Evolutionary conservation across 345 rosid species (phyloP).

Genomic region (Lenwebbia sp.): DNA sequence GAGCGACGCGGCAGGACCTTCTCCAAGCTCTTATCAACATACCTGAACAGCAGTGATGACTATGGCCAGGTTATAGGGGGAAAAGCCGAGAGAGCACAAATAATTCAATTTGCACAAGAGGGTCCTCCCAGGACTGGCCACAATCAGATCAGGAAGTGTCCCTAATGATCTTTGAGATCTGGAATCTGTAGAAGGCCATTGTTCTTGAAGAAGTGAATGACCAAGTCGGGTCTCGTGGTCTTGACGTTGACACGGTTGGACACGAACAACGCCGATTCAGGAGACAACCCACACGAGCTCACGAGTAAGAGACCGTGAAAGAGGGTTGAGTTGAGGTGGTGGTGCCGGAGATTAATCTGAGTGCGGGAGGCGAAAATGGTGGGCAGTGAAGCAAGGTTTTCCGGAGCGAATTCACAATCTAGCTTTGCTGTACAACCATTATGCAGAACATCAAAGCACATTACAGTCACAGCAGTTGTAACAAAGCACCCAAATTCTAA

Average conservation of each 20-base stretch:
- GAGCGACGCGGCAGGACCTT: not conserved
- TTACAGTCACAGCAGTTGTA: not conserved
- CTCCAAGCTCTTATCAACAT: not conserved
- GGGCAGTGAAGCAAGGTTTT: not conserved
- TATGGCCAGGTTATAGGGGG: not conserved
- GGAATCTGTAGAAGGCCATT: constrained; percentile 9
- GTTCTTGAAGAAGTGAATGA: not conserved
- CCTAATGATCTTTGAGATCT: constrained; percentile 2
- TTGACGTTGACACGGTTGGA: not conserved
- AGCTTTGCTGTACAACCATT: not conserved
- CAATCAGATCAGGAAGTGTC: not conserved
- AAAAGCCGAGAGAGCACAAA: constrained; percentile 16
- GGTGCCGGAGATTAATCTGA: not conserved
- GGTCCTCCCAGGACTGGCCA: not conserved
- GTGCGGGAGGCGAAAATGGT: not conserved
- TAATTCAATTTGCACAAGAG: constrained; percentile 24
- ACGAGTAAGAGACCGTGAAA: not conserved
- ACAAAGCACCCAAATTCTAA: not conserved
- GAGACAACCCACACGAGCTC: not conserved
- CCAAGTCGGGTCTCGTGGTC: constrained; percentile 1
- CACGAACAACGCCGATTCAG: not conserved
- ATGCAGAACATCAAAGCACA: not conserved
- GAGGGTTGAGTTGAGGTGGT: not conserved
- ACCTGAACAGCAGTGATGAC: not conserved
- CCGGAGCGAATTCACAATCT: not conserved